These are phyloP conservation scores for Candida rishiriensis DNA, from an alignment of 805 yeast genomes.

Conservation along the genomic window DNA sequence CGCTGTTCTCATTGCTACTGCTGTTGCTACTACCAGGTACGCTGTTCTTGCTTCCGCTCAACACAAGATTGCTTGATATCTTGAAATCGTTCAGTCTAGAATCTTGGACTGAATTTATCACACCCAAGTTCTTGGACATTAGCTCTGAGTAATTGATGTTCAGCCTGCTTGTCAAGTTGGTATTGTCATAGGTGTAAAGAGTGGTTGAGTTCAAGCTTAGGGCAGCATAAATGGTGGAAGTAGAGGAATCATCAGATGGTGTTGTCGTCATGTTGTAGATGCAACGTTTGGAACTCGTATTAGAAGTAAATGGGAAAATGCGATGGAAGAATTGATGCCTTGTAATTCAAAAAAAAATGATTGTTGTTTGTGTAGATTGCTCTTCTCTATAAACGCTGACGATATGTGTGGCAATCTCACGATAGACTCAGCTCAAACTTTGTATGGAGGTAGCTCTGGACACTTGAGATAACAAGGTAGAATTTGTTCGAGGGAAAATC, in stretches of 20 bases:
- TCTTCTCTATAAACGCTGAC: too few species aligned
- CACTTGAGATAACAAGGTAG: too few species aligned
- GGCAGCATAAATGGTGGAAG: conserved; percentile 25
- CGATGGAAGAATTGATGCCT: too few species aligned
- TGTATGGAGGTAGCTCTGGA: too few species aligned
- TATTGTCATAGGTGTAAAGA: conserved; percentile 52
- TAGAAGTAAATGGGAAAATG: too few species aligned
- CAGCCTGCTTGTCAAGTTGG: conserved; percentile 35
- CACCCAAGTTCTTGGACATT: conserved; percentile 49
- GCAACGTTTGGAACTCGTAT: too few species aligned
- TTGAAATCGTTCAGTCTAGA: conserved; percentile 26
- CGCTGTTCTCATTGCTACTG: background rate
- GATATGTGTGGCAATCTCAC: too few species aligned
- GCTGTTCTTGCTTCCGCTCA: conserved; percentile 13
- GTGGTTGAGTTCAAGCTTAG: conserved; percentile 49
- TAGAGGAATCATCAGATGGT: conserved; percentile 5
- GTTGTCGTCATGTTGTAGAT: too few species aligned
- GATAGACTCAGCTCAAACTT: too few species aligned
- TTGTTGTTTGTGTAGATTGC: too few species aligned
- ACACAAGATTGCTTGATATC: conserved; percentile 16
- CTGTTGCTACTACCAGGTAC: background rate
- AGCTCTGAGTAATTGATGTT: conserved; percentile 50
- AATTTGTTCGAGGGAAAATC: too few species aligned
- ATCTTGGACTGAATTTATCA: conserved; percentile 43
- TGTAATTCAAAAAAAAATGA: too few species aligned